phyloP scores from a whole-genome alignment of 176 grass and related monocot species.

The Juncus effusus region DNA sequence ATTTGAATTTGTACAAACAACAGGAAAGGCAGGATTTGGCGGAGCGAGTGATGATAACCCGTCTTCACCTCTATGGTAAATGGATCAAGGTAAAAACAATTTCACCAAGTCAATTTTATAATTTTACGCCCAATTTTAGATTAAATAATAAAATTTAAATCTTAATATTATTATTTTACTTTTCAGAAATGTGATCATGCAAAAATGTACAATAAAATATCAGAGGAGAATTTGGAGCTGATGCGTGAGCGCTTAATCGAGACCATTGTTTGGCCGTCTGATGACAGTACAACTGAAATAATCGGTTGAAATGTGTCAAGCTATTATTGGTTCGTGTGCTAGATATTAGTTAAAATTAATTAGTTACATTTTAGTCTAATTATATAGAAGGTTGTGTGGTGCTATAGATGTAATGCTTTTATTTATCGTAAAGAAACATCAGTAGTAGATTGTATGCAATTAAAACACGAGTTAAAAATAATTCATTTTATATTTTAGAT shows the following conservation, averaged over 20 bases:
- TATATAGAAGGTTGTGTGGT: constrained; percentile 1
- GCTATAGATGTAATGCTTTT: too few species aligned
- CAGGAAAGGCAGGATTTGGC: constrained; percentile 86
- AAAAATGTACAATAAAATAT: constrained; percentile 47
- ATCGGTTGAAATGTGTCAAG: constrained; percentile 21
- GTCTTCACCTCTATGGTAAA: constrained; percentile 82
- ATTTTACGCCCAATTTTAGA: background rate
- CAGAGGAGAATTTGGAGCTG: constrained; percentile 41
- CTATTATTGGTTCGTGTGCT: background rate
- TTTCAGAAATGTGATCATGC: constrained; percentile 49
- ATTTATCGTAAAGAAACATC: too few species aligned
- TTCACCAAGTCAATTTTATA: background rate
- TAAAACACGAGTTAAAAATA: too few species aligned
- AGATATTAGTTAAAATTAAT: constrained; percentile 25
- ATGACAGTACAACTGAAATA: constrained; percentile 37
- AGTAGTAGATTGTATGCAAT: too few species aligned
- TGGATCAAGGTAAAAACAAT: constrained; percentile 45
- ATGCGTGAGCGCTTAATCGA: constrained; percentile 41
- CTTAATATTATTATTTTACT: background rate
- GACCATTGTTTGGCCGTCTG: constrained; percentile 44
- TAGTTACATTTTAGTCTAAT: constrained; percentile 25
- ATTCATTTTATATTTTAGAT: too few species aligned
- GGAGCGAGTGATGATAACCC: constrained; percentile 89
- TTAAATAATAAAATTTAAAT: background rate
- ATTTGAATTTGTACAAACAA: background rate